Evolutionary conservation across 495 filamentous ascomycete species (phyloP), one percentile per base, ranked within the genome.

Genomic region (Umbilicaria muhlenbergii): DNA sequence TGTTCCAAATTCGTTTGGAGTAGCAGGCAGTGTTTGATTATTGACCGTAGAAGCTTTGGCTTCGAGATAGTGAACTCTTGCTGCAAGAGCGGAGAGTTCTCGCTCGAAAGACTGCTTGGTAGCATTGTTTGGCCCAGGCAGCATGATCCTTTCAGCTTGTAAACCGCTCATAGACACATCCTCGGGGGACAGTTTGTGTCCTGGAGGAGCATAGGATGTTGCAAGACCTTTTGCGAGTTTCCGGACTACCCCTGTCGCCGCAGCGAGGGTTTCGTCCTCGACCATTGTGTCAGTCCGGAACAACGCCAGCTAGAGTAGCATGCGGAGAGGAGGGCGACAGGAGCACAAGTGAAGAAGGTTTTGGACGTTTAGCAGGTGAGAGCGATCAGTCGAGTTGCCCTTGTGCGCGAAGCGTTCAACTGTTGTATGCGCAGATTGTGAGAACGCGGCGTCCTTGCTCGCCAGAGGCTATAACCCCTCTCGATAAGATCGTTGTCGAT

Each of bases 21-120:
- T 77, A 55, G 75, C 76, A 43, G 78, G 77, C 47, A 78, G 71
- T 34, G 62, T 61, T 47, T 74, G 68, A 31, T 65, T 58, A 47
- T 65, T 68, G 43, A 71, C 59, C 56, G 69, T 70, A 46, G 49
- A 71, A 56, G 77, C 74, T 62, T 75, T 72, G 48, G 66, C 69
- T 64, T 86, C 81, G 43, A 89, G 69, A 45, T 71, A 70, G 50
- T 81, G 75, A 41, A 89, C 67, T 37, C 83, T 66, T 44, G 73
- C 65, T 40, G 75, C 68, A 44, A 89, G 68, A 42, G 78, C 73
- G 42, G 75, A 71, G 39, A 89, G 70, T 56, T 86, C 83, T 44
- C 65, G 65, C 60, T 86, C 82, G 38, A 89, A 71, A 37, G 69
- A 67, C 46, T 65, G 62, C 63, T 89, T 89, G 38, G 77, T 71